These are phyloP conservation scores for Eimeria tenella DNA, from an alignment of 169 alveolate genomes.

Conservation along the genomic window DNA sequence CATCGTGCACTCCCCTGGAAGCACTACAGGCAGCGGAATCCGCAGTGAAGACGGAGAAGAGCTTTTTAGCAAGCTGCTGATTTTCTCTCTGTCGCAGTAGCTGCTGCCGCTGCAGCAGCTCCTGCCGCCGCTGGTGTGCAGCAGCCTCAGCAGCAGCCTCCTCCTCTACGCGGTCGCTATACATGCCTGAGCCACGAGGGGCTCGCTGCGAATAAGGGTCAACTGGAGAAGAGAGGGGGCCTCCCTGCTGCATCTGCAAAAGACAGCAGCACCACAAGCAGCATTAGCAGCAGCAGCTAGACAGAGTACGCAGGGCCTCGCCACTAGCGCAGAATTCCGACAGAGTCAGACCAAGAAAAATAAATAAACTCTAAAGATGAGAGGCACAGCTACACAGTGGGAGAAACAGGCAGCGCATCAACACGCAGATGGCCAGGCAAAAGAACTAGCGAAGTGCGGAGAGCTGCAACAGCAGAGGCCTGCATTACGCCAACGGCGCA, in stretches of 20 bases:
- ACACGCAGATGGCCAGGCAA: too few species aligned
- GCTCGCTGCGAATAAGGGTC: constrained; percentile 6
- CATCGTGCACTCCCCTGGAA: not conserved
- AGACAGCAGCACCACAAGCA: not conserved
- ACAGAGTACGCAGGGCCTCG: too few species aligned
- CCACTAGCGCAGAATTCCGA: not conserved
- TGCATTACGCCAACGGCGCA: too few species aligned
- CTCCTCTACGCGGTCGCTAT: not conserved
- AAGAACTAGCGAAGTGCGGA: too few species aligned
- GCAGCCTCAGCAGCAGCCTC: constrained; percentile 33
- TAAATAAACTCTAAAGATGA: not conserved
- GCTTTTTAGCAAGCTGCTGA: not conserved
- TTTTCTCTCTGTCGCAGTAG: not conserved
- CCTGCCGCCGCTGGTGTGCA: not conserved
- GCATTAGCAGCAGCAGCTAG: too few species aligned
- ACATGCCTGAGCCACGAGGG: not conserved
- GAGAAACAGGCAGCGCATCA: not conserved
- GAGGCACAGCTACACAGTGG: not conserved
- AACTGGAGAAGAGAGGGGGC: not conserved
- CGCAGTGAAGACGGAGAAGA: not conserved
- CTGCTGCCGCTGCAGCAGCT: constrained; percentile 14
- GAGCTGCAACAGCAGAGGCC: too few species aligned
- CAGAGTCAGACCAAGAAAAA: not conserved
- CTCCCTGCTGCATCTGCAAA: not conserved
- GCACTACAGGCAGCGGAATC: not conserved